phyloP scores from a whole-genome alignment of 2,329 filamentous ascomycete genomes.

The Xylaria sp. region DNA sequence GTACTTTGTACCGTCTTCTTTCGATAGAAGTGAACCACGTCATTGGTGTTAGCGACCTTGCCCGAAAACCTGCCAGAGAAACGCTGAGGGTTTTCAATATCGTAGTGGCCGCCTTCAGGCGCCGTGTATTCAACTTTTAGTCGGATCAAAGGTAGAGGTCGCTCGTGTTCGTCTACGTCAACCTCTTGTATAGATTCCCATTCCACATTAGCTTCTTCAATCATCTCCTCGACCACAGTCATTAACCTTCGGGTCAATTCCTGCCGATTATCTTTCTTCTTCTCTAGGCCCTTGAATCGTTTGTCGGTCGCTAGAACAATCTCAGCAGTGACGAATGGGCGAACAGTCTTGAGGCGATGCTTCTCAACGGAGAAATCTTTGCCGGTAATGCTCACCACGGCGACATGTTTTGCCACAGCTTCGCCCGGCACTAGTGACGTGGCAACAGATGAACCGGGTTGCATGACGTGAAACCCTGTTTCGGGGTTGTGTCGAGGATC shows the following conservation, averaged over 20 bases:
- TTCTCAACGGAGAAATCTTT: conserved; percentile 81
- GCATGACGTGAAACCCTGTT: conserved; percentile 93
- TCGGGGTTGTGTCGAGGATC: conserved; percentile 83
- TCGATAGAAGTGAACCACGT: conserved; percentile 90
- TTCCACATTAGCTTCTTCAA: conserved; percentile 79
- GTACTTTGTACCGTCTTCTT: conserved; percentile 73
- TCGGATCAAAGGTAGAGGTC: conserved; percentile 82
- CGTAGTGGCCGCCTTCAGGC: conserved; percentile 82
- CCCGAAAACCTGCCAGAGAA: conserved; percentile 92
- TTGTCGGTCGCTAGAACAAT: conserved; percentile 77
- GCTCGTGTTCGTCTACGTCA: conserved; percentile 61
- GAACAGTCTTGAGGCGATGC: conserved; percentile 83
- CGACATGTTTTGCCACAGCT: conserved; percentile 87
- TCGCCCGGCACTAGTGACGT: conserved; percentile 91
- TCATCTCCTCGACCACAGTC: conserved; percentile 82
- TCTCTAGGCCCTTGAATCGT: conserved; percentile 77
- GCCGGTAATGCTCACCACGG: conserved; percentile 82
- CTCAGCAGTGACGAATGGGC: conserved; percentile 88
- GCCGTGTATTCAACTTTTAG: conserved; percentile 90
- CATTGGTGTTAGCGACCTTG: conserved; percentile 91
- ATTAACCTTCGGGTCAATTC: conserved; percentile 80
- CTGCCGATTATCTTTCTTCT: conserved; percentile 80
- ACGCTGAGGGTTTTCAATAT: conserved; percentile 92
- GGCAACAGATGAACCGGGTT: conserved; percentile 93
- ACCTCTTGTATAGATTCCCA: conserved; percentile 82